phyloP scores from a whole-genome alignment of 345 rosid genomes.

The Eucalyptus rudis region DNA sequence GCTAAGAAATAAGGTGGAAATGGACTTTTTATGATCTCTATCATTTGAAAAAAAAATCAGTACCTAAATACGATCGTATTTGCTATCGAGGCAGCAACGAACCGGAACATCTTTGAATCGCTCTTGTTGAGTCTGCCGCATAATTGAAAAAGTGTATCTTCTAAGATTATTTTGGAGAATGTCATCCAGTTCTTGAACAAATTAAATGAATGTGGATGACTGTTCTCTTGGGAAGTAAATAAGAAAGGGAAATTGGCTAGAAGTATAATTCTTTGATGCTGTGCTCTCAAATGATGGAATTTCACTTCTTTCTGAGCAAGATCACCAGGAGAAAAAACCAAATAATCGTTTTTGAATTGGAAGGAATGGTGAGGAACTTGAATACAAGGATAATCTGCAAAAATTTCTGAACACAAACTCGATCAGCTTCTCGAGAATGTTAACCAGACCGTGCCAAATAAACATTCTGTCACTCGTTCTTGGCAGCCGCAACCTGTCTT shows the following conservation, averaged over 20 bases:
- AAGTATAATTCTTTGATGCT: neutral
- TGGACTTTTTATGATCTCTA: neutral
- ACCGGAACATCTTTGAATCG: neutral
- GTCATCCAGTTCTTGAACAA: neutral
- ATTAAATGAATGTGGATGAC: neutral
- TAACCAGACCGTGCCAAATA: neutral
- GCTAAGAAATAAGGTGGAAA: neutral
- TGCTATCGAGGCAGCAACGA: neutral
- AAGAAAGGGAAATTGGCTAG: neutral
- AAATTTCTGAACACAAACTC: neutral
- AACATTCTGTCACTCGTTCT: slow-evolving; percentile 11
- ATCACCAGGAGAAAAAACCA: neutral
- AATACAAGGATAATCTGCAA: neutral
- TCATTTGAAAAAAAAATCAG: neutral
- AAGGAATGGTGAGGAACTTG: neutral
- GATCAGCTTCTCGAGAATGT: neutral
- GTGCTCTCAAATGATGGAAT: neutral
- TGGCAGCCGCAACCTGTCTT: slow-evolving; percentile 32
- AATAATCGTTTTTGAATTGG: neutral
- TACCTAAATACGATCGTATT: neutral
- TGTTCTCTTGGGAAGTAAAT: neutral
- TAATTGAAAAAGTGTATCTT: neutral
- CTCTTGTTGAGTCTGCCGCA: neutral
- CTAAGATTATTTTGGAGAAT: neutral
- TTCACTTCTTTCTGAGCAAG: neutral